These are phyloP conservation scores for Colletotrichum eremochloae DNA, from an alignment of 2,329 filamentous ascomycete genomes.

Conservation along the genomic window DNA sequence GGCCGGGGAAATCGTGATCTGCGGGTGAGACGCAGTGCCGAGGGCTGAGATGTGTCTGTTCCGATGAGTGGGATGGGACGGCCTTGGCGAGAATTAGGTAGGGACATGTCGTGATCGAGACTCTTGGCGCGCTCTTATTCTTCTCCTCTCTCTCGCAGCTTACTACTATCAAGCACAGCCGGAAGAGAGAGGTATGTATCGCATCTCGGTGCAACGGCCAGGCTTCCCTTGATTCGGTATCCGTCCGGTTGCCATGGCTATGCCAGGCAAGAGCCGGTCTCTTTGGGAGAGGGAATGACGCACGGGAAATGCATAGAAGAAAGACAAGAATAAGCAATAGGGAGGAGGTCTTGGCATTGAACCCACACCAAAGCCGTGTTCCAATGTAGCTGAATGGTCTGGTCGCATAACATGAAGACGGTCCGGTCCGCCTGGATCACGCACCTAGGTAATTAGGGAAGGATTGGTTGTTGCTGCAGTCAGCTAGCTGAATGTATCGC, in stretches of 20 bases:
- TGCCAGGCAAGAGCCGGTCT: background rate
- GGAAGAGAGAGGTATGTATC: background rate
- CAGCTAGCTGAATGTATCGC: background rate
- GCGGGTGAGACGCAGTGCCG: conserved; percentile 24
- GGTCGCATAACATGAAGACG: too few relatives aligned
- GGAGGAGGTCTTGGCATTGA: background rate
- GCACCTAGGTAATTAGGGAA: too few relatives aligned
- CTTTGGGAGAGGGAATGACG: background rate
- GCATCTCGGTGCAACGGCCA: background rate
- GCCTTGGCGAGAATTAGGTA: background rate
- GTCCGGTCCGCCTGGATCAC: too few relatives aligned
- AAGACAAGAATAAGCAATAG: conserved; percentile 29
- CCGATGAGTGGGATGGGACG: conserved; percentile 2
- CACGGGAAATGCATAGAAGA: background rate
- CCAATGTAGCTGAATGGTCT: too few relatives aligned
- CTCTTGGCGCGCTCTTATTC: background rate
- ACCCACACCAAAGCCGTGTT: background rate
- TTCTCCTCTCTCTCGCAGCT: too few relatives aligned
- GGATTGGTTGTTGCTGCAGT: background rate
- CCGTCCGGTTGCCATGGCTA: background rate
- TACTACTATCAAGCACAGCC: too few relatives aligned
- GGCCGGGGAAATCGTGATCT: conserved; percentile 20
- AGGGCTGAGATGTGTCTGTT: conserved; percentile 1
- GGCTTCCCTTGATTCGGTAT: background rate
- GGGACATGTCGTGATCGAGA: background rate